These are phyloP conservation scores for Cercospora sp. DNA, from an alignment of 2,329 filamentous ascomycete genomes.

Conservation along the genomic window DNA sequence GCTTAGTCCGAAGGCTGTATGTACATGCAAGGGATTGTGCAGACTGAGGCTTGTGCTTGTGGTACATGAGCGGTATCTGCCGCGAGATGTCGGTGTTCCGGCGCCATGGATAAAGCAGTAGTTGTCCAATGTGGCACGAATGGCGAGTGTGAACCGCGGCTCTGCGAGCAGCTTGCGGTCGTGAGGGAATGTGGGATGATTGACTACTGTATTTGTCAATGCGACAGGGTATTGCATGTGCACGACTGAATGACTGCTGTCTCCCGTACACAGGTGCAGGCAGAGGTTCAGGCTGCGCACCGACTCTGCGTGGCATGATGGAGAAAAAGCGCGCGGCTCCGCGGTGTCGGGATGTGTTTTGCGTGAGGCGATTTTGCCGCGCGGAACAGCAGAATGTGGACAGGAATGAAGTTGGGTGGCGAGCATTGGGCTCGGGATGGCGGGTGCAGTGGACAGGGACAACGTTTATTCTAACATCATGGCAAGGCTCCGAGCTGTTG, in stretches of 20 bases:
- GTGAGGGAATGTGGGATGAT: too few relatives aligned
- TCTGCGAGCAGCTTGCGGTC: background rate
- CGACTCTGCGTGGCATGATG: background rate
- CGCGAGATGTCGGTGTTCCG: background rate
- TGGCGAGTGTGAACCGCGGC: background rate
- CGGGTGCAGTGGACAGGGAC: background rate
- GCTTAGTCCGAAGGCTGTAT: background rate
- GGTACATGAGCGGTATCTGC: background rate
- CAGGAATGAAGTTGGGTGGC: background rate
- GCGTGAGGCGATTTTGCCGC: background rate
- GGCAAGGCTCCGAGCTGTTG: background rate
- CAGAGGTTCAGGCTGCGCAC: too few relatives aligned
- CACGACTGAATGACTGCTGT: background rate
- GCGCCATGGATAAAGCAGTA: background rate
- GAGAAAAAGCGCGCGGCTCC: background rate
- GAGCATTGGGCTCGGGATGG: background rate
- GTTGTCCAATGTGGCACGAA: background rate
- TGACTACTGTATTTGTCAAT: background rate
- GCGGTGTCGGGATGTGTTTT: background rate
- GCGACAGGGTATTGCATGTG: background rate
- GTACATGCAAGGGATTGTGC: background rate
- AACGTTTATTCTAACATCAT: conserved; percentile 3
- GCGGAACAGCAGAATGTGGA: background rate
- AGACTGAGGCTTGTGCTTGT: background rate
- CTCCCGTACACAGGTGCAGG: background rate